Percentiles rank a stretch among this genome's conserved stretches.
These are phyloP conservation scores for Groenewaldozyma sp. DNA, from an alignment of 1,139 yeast genomes.

Conservation along the genomic window DNA sequence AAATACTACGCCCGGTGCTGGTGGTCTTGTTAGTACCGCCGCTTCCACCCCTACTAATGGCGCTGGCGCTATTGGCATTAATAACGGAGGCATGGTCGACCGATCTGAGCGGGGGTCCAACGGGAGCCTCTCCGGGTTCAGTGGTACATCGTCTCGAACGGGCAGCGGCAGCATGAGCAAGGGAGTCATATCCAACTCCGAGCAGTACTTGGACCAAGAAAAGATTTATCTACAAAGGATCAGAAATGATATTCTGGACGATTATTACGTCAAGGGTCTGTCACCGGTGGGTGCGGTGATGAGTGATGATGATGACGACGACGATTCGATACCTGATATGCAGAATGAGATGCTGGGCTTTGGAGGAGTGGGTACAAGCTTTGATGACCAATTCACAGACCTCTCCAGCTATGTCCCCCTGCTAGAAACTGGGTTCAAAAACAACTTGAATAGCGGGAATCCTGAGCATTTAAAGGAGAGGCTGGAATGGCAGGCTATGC, in stretches of 20 bases:
- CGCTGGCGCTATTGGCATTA: too few species aligned
- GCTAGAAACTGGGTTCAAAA: slow-evolving; percentile 17
- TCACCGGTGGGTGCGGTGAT: slow-evolving; percentile 18
- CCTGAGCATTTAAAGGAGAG: slow-evolving; percentile 70
- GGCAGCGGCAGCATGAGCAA: too few species aligned
- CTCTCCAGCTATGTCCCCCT: slow-evolving; percentile 21
- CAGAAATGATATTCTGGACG: slow-evolving; percentile 56
- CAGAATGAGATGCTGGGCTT: slow-evolving; percentile 19
- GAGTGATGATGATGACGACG: slow-evolving; percentile 17
- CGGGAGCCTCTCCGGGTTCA: too few species aligned
- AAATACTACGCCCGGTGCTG: slow-evolving; percentile 4
- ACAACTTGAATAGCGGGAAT: slow-evolving; percentile 9
- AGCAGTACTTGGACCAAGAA: slow-evolving; percentile 47
- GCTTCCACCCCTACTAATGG: too few species aligned
- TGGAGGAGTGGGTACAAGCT: slow-evolving; percentile 29
- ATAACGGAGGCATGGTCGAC: too few species aligned
- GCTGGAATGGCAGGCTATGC: slow-evolving; percentile 94
- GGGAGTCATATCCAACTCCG: too few species aligned
- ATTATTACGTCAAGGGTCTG: slow-evolving; percentile 32
- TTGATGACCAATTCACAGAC: slow-evolving; percentile 29
- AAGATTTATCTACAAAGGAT: slow-evolving; percentile 57
- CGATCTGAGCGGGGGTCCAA: too few species aligned
- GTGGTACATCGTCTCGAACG: too few species aligned
- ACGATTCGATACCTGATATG: slow-evolving; percentile 21
- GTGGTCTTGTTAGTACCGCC: slow-evolving; percentile 1